Evolutionary conservation across 2,329 filamentous ascomycete genomes (phyloP), one percentile per base, ranked within the genome.

Genomic region (Aspergillus aculeatinus): DNA sequence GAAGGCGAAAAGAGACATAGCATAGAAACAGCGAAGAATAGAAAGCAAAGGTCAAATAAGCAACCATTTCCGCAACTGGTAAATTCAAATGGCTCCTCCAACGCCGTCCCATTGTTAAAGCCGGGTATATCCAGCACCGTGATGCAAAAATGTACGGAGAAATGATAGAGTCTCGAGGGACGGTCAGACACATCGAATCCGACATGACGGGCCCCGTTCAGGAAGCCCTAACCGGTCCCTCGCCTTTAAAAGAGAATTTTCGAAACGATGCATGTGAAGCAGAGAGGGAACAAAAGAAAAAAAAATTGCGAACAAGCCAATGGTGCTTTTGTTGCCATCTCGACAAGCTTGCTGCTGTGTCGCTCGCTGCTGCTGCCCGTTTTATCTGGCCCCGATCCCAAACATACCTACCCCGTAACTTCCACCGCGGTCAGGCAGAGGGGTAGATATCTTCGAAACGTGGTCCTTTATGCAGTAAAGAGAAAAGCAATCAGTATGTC

Each of bases 101-200:
- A 76, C 74, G 74, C 74, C 74, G 65, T 74, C 74, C 74, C 65
- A 74, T 69, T 70, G 69, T 74, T 72, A 68, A 76, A 79, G 75
- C 76, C 76, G 76, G 76, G 77, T 79, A 79, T 79, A 79, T 79
- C 77, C 77, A 77, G 76, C 76, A 78, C 77, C 77, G 71, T 74
- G 70, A 79, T 79, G 77, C 77, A 68, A 79, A 77, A 74, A 76
- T 75, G 72, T 75, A 74, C 68, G 61, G 63, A 72, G 67, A 70
- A 70, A 65, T 60, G 62, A 64, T 61, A 60, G 62, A 55, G 39
- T 54, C 63, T 48, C 64, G 57, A 64, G 63, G 64, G 39, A 44
- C 39, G 14, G 39, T 44, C 39, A n/a, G 14, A 16, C 39, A 44
- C 39, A 44, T 19, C 39, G 39, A 19, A 19, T 44, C 7, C 3